Evolutionary conservation across 139 green algal species (phyloP), one percentile per base, ranked within the genome.

Genomic region (Nannochloris sp.): DNA sequence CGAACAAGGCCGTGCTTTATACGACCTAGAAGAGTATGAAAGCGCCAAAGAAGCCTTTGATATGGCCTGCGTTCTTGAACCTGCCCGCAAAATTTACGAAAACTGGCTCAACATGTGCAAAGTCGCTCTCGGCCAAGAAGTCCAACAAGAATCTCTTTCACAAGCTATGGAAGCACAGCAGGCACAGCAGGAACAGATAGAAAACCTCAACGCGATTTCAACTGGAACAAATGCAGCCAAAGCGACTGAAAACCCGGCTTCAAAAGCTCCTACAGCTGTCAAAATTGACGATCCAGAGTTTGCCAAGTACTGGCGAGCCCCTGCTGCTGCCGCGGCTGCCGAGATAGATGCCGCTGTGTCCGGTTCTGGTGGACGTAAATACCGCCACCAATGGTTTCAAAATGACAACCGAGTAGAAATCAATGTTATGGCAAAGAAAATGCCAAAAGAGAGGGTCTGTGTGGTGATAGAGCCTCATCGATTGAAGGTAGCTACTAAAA

Each of bases 21-120:
- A 93, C 39, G 33, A 86, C 42, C 54, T 97, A 42, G 90, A 97
- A 27, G 90, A 97, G 81, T 97, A 87, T 67, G 85, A 97, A 67
- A 78, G 71, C 7, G 90, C 90, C 3, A 78, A 86, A 70, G 74
- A 76, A n/a, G 76, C 76, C 0, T 95, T 97, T 55, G 61, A 87
- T 31, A 63, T 64, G 10, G 84, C 69, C 2, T 23, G 58, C 23
- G 55, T 63, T 10, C 65, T 95, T 15, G 81, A 85, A n/a, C 74
- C 80, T 4, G 63, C 60, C 44, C 83, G 77, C 1, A 92, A 82
- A 80, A 83, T 89, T 8, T 61, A 80, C 31, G 92, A 92, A 60
- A 29, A 61, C 15, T 77, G 70, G 70, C 27, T 67, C 14, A 48
- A 65, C 24, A 72, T 72, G 63, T 72, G 62, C 63, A 25, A 19